These are phyloP conservation scores for Neopestalotiopsis rosae DNA, from an alignment of 2,329 filamentous ascomycete genomes.

Conservation along the genomic window DNA sequence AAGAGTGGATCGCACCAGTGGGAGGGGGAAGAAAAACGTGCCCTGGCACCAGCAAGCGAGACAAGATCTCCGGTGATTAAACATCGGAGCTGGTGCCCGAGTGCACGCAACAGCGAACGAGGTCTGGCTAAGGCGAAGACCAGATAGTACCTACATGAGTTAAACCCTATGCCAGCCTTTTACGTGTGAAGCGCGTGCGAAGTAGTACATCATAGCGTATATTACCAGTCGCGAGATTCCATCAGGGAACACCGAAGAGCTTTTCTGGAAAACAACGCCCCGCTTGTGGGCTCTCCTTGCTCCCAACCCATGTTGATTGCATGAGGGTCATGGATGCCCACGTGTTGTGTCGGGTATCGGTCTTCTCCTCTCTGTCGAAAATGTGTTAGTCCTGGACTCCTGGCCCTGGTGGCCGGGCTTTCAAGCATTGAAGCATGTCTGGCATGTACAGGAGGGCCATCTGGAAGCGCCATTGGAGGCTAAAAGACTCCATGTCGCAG, in stretches of 20 bases:
- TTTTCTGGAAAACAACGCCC: conserved; percentile 11
- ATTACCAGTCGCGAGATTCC: not conserved
- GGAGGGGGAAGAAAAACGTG: not conserved
- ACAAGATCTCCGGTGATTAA: conserved; percentile 3
- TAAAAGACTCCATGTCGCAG: not conserved
- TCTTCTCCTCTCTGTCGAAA: not conserved
- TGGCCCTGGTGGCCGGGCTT: not conserved
- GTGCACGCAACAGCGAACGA: not conserved
- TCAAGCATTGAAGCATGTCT: not conserved
- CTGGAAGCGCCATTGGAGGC: not conserved
- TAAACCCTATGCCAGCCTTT: not conserved
- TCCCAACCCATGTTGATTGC: not conserved
- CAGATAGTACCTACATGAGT: not conserved
- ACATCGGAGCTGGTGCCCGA: not conserved
- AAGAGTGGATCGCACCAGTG: not conserved
- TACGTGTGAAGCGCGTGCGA: too few species aligned
- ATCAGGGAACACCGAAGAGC: conserved; percentile 9
- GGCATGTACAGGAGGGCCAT: not conserved
- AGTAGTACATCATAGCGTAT: not conserved
- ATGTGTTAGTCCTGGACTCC: not conserved
- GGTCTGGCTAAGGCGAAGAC: not conserved
- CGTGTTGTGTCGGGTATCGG: conserved; percentile 14
- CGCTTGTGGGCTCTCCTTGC: not conserved
- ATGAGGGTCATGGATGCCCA: conserved; percentile 9
- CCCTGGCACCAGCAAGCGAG: not conserved